phyloP scores from a whole-genome alignment of 2,329 filamentous ascomycete species.

The Pseudogymnoascus sp. region DNA sequence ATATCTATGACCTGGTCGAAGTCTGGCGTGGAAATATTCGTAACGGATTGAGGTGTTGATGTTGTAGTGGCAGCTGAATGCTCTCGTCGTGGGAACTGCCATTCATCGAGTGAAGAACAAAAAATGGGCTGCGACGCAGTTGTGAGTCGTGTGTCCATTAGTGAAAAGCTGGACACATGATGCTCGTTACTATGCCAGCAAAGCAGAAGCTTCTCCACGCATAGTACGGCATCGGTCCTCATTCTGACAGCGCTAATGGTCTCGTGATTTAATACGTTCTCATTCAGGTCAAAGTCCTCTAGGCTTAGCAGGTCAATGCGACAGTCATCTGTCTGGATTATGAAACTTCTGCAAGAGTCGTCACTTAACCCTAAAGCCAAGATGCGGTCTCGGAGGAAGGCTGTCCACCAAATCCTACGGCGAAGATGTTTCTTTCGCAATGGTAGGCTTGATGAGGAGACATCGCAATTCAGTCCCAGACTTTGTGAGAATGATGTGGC shows the following conservation, averaged over 20 bases:
- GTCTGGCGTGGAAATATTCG: neutral
- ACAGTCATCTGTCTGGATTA: constrained; percentile 14
- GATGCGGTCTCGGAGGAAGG: neutral
- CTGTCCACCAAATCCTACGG: neutral
- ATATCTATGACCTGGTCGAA: neutral
- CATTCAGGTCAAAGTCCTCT: constrained; percentile 16
- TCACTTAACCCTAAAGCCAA: neutral
- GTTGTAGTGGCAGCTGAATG: neutral
- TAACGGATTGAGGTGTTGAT: neutral
- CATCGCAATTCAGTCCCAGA: neutral
- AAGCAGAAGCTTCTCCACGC: constrained; percentile 14
- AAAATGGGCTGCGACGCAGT: neutral
- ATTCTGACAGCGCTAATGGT: constrained; percentile 7
- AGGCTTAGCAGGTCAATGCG: constrained; percentile 13
- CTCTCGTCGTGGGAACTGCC: neutral
- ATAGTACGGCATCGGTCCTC: constrained; percentile 1
- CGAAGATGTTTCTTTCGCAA: neutral
- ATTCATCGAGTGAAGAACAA: neutral
- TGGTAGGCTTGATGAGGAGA: neutral
- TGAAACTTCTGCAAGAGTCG: neutral
- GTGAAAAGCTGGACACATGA: neutral
- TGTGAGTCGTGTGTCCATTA: neutral
- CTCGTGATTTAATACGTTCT: constrained; percentile 2
- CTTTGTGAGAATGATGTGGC: neutral
- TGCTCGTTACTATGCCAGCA: constrained; percentile 14